Base-by-base conservation (phyloP, 2,329 filamentous ascomycete species). In the Iodosphaeria phyllophila region DNA sequence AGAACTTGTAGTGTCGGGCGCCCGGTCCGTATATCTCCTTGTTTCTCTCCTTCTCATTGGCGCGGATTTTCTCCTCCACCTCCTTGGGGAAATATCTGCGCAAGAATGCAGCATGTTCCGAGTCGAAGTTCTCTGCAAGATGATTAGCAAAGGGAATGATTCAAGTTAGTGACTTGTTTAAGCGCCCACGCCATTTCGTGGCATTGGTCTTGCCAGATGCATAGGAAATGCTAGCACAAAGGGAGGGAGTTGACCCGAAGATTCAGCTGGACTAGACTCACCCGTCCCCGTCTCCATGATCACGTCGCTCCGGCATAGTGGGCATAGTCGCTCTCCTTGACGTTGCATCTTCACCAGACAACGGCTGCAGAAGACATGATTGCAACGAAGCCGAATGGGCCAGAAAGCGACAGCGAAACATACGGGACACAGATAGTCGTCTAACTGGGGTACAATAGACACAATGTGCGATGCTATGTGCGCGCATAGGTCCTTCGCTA, bases 301-400 rank as follows among this genome's bases (percentile, higher is more conserved):
- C 0, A 73, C 75, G 29, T 73, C 62, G 11, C 67, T 62, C 29
- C 83, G 62, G 43, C 82, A 92, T 27, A 89, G 54, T 0, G 82
- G 80, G 41, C 82, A 92, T 25, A 66, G 56, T 18, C 62, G 60
- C 41, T 76, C 70, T 30, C 61, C 58, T 19, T 68, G 64, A 22
- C 70, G 67, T 44, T 89, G 80, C 51, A 92, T 68, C 37, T 78
- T 70, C 32, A 91, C 71, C 24, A 86, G 60, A 42, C 82, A 92
- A 3, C 77, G 62, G 28, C 89, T 86, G 51, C 82, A 92, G 41
- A 86, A 84, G 9, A 84, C 53, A 35, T 89, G 79, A 15, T 62
- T 53, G 46, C 82, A 92, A 9, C 63, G 60, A 17, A 91, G 56
- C 13, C 72, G 66, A n/a, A 92, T 67, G 0, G 82, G 82, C 36